phyloP scores from a whole-genome alignment of 1,139 yeast species.

The Kazachstania sp. region DNA sequence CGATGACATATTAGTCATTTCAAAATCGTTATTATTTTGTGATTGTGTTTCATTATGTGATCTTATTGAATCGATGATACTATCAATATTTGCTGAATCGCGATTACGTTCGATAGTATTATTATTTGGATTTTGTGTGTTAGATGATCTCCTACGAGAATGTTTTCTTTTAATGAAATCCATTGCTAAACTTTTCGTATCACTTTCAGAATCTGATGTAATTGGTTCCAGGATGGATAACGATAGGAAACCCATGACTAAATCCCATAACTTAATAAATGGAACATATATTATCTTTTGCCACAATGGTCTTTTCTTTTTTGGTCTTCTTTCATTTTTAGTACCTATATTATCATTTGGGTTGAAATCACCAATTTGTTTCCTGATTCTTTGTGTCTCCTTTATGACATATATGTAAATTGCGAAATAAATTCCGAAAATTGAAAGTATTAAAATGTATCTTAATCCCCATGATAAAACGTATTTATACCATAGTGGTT shows the following conservation, averaged over 20 bases:
- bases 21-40: not conserved
- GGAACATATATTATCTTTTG: constrained; percentile 7
- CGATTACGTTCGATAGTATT: not conserved
- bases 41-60: not conserved
- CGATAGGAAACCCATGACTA: constrained; percentile 5
- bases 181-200: not conserved
- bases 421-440: constrained; percentile 56
- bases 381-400: constrained; percentile 49
- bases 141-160: not conserved
- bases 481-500: constrained; percentile 67
- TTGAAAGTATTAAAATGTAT: constrained; percentile 53
- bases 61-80: not conserved
- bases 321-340: not conserved
- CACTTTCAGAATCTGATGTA: constrained; percentile 1
- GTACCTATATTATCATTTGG: not conserved
- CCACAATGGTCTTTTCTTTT: constrained; percentile 1
- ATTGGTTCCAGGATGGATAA: constrained; percentile 1
- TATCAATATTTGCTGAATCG: not conserved
- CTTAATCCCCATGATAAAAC: constrained; percentile 81
- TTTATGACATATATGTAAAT: constrained; percentile 66
- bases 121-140: not conserved
- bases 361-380: constrained; percentile 20
- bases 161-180: not conserved
- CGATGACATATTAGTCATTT: constrained; percentile 1
- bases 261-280: constrained; percentile 9